phyloP scores from a whole-genome alignment of 805 yeast species.

The Yarrowia hollandica region DNA sequence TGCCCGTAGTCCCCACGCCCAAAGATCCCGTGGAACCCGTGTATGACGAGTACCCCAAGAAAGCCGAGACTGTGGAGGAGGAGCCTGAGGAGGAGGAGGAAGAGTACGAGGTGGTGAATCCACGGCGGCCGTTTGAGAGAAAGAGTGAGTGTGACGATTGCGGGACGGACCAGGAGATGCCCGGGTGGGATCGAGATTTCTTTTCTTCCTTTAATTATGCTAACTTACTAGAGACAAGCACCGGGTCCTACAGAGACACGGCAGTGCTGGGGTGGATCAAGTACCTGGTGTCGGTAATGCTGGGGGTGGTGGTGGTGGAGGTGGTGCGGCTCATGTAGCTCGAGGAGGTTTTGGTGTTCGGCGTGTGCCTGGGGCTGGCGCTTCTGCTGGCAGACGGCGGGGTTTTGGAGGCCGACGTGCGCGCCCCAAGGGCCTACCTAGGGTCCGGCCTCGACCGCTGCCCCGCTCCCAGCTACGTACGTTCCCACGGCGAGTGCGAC shows the following conservation, averaged over 20 bases:
- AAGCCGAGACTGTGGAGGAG: not conserved
- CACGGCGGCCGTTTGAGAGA: slow-evolving; percentile 12
- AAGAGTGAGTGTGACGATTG: slow-evolving; percentile 25
- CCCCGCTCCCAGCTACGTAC: not conserved
- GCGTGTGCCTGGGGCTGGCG: not conserved
- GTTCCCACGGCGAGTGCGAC: slow-evolving; percentile 1
- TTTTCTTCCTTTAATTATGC: slow-evolving; percentile 24
- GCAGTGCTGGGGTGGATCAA: slow-evolving; percentile 22
- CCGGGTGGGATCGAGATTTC: slow-evolving; percentile 6
- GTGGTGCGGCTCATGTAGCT: slow-evolving; percentile 17
- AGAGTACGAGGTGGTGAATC: slow-evolving; percentile 7
- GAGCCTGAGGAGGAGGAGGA: not conserved
- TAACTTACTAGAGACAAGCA: slow-evolving; percentile 26
- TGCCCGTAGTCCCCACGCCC: not conserved
- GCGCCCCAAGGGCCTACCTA: not conserved
- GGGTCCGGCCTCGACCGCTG: not conserved
- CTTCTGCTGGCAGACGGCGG: not conserved
- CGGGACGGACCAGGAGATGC: not conserved
- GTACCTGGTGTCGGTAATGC: slow-evolving; percentile 27
- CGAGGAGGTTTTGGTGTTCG: slow-evolving; percentile 11
- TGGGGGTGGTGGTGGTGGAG: slow-evolving; percentile 21
- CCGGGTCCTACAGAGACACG: slow-evolving; percentile 24
- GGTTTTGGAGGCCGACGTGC: not conserved
- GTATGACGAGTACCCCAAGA: slow-evolving; percentile 24
- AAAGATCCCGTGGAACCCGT: slow-evolving; percentile 20